A percentile compares a stretch with the other conserved stretches of the same genome.
These are phyloP conservation scores for Vanrija humicola DNA, from an alignment of 1,284 basidiomycete species.

Conservation along the genomic window DNA sequence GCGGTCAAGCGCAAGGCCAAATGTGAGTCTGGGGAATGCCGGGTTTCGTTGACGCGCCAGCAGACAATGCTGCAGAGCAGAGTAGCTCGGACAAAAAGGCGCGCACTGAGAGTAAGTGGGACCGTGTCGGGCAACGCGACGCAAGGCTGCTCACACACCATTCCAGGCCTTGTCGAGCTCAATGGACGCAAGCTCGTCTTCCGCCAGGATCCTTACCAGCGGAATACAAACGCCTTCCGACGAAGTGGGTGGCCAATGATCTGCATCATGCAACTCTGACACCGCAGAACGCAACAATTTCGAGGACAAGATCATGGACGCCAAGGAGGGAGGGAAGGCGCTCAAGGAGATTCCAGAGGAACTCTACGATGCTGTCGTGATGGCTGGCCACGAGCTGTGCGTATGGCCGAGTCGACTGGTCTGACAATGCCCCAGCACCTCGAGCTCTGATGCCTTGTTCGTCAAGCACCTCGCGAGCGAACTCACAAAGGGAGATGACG, in stretches of 20 bases:
- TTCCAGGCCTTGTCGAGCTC: slow-evolving; percentile 24
- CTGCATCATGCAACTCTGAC: not conserved
- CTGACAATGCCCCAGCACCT: slow-evolving; percentile 14
- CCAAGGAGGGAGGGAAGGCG: slow-evolving; percentile 20
- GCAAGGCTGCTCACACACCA: not conserved
- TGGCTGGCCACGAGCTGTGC: slow-evolving; percentile 41
- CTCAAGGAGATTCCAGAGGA: slow-evolving; percentile 31
- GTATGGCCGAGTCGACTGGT: not conserved
- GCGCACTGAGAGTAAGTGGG: too few relatives aligned
- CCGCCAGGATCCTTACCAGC: slow-evolving; percentile 12
- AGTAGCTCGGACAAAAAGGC: too few relatives aligned
- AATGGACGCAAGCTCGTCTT: slow-evolving; percentile 28
- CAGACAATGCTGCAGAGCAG: too few relatives aligned
- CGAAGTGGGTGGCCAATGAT: too few relatives aligned
- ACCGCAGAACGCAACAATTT: slow-evolving; percentile 7
- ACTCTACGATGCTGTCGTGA: slow-evolving; percentile 27
- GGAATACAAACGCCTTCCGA: not conserved
- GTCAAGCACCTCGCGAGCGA: slow-evolving; percentile 32
- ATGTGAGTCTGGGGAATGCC: not conserved
- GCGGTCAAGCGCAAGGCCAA: slow-evolving; percentile 10
- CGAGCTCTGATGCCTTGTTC: slow-evolving; percentile 25
- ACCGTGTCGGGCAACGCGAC: too few relatives aligned
- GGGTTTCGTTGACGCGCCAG: too few relatives aligned
- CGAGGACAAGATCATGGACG: slow-evolving; percentile 27
- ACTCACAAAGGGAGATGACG: slow-evolving; percentile 18